phyloP scores from a whole-genome alignment of 2,329 filamentous ascomycete species.

The Colletotrichum tamarilloi region DNA sequence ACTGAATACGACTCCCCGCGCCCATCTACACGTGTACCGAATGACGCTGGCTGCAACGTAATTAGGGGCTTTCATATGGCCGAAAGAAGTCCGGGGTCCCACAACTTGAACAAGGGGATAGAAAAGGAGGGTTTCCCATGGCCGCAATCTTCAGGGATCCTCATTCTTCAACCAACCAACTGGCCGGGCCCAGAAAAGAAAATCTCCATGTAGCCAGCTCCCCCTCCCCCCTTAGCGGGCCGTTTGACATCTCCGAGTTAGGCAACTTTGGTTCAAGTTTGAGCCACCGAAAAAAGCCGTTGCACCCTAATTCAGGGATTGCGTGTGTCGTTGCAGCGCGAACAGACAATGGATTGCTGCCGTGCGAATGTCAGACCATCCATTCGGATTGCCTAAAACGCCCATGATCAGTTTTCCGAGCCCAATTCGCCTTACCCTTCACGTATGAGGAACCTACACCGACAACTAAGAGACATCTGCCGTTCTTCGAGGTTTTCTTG shows the following conservation, averaged over 20 bases:
- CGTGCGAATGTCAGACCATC: not conserved
- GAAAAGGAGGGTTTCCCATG: not conserved
- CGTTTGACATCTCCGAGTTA: slow-evolving; percentile 23
- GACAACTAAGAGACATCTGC: not conserved
- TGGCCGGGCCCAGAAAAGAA: not conserved
- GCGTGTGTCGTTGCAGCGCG: not conserved
- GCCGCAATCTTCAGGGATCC: slow-evolving; percentile 11
- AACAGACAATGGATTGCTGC: not conserved
- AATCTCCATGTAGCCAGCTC: slow-evolving; percentile 11
- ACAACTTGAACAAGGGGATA: not conserved
- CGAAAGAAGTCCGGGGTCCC: slow-evolving; percentile 14
- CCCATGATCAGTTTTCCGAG: not conserved
- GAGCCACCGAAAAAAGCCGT: not conserved
- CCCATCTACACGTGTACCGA: slow-evolving; percentile 5
- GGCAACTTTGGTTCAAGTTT: not conserved
- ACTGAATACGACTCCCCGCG: not conserved
- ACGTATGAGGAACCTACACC: not conserved
- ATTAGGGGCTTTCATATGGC: slow-evolving; percentile 22
- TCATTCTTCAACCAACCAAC: slow-evolving; percentile 22
- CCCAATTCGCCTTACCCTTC: not conserved
- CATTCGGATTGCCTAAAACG: not conserved
- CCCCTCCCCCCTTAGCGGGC: slow-evolving; percentile 16
- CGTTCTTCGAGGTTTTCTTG: not conserved
- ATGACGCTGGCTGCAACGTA: slow-evolving; percentile 22
- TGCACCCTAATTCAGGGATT: not conserved